phyloP scores from a whole-genome alignment of 140 eudicot species.

The Anethum foeniculum region DNA sequence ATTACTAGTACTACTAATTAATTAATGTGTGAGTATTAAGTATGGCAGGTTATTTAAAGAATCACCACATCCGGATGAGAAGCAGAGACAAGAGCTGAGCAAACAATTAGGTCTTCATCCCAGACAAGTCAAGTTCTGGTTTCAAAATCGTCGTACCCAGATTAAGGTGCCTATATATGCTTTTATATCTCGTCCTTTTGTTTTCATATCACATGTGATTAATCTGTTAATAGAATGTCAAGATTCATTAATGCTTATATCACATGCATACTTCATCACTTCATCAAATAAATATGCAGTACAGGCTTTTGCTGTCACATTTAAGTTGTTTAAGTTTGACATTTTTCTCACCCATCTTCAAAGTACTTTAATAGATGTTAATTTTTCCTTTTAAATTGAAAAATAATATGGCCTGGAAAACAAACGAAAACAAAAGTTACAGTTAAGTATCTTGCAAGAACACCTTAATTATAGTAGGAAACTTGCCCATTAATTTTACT shows the following conservation, averaged over 20 bases:
- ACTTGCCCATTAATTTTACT: no score
- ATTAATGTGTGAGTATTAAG: background rate
- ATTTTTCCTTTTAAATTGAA: background rate
- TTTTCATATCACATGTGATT: background rate
- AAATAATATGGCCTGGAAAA: no score
- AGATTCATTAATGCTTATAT: background rate
- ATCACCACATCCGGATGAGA: conserved; percentile 99
- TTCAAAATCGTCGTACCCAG: conserved; percentile 98
- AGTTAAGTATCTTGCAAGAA: no score
- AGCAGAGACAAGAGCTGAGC: conserved; percentile 90
- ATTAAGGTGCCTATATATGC: conserved; percentile 46
- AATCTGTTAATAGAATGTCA: background rate
- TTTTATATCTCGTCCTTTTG: background rate
- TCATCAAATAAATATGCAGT: background rate
- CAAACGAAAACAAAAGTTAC: background rate
- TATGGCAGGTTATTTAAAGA: conserved; percentile 76
- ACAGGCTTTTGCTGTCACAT: background rate
- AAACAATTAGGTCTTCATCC: conserved; percentile 94
- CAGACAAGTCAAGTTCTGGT: conserved; percentile 97
- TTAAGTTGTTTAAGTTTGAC: background rate
- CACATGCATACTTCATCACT: background rate
- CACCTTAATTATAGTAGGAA: background rate
- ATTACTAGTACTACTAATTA: background rate
- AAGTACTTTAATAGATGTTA: no score
- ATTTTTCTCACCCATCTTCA: background rate